Conservation (phyloP, 2,329 filamentous ascomycete species). For the Xylariaceae sp. region DNA sequence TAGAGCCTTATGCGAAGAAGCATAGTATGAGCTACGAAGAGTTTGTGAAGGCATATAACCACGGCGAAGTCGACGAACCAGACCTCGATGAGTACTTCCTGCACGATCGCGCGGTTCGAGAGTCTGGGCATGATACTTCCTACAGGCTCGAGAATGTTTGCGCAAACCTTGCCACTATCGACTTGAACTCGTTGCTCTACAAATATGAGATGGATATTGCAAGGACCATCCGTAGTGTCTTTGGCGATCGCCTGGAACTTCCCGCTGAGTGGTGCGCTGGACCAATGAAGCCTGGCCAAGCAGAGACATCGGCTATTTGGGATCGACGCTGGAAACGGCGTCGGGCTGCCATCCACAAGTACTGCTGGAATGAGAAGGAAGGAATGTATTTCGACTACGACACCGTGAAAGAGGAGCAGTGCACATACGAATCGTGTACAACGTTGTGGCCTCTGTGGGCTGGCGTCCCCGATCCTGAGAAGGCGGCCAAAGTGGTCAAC, state of each 20-base stretch:
- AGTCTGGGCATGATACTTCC: constrained; percentile 94
- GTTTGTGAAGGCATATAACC: constrained; percentile 87
- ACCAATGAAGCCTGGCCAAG: constrained; percentile 60
- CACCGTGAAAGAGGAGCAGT: constrained; percentile 75
- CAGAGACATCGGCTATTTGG: constrained; percentile 84
- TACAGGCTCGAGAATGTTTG: constrained; percentile 88
- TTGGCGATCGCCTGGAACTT: constrained; percentile 77
- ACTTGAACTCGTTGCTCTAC: constrained; percentile 90
- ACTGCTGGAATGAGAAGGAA: constrained; percentile 85
- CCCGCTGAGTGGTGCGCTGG: constrained; percentile 76
- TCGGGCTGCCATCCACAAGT: constrained; percentile 83
- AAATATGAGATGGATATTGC: constrained; percentile 97
- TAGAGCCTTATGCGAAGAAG: constrained; percentile 80
- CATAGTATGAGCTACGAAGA: constrained; percentile 75
- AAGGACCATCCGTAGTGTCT: constrained; percentile 76
- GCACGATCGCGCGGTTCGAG: constrained; percentile 91
- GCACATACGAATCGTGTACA: constrained; percentile 83
- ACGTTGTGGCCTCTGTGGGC: constrained; percentile 99
- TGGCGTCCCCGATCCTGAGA: constrained; percentile 76
- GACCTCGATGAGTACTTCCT: constrained; percentile 93
- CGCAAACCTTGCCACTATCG: constrained; percentile 86
- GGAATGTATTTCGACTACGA: constrained; percentile 99
- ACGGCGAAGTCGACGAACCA: constrained; percentile 70
- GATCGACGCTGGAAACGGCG: constrained; percentile 82
- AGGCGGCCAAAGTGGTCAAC: constrained; percentile 78